These are phyloP conservation scores for Linum usitatissimum DNA, from an alignment of 345 rosid genomes.

Conservation along the genomic window DNA sequence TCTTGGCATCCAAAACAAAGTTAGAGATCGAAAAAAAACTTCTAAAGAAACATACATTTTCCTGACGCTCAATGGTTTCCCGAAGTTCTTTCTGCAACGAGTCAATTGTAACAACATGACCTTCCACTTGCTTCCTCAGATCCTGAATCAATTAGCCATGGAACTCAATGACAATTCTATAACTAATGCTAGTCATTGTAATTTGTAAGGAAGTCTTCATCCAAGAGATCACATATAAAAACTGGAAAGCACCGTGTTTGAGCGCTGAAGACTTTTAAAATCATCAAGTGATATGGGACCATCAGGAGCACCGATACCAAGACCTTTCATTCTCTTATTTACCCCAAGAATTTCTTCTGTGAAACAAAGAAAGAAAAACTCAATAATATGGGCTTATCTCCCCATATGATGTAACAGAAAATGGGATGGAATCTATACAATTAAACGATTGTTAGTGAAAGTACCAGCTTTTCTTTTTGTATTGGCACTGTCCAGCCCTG, in stretches of 20 bases:
- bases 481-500: conserved; percentile 21
- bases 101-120: conserved; percentile 63
- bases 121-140: conserved; percentile 80
- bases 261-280: conserved; percentile 90
- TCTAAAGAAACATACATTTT: conserved; percentile 36
- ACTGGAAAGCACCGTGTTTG: conserved; percentile 48
- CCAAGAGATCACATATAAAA: conserved; percentile 3
- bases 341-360: conserved; percentile 57
- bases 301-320: conserved; percentile 88
- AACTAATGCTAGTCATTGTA: neutral
- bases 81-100: conserved; percentile 55
- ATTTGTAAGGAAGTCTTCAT: neutral
- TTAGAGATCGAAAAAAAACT: conserved; percentile 2
- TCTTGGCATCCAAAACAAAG: neutral
- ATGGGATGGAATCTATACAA: neutral
- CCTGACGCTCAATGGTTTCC: conserved; percentile 44
- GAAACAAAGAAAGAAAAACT: conserved; percentile 2
- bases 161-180: neutral
- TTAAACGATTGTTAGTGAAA: neutral
- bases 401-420: neutral
- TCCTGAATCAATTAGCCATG: conserved; percentile 39
- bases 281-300: conserved; percentile 95
- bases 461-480: conserved; percentile 76
- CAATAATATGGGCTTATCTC: neutral
- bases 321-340: conserved; percentile 68